Conservation (phyloP, 306 rosid species). For the Datisca glomerata region DNA sequence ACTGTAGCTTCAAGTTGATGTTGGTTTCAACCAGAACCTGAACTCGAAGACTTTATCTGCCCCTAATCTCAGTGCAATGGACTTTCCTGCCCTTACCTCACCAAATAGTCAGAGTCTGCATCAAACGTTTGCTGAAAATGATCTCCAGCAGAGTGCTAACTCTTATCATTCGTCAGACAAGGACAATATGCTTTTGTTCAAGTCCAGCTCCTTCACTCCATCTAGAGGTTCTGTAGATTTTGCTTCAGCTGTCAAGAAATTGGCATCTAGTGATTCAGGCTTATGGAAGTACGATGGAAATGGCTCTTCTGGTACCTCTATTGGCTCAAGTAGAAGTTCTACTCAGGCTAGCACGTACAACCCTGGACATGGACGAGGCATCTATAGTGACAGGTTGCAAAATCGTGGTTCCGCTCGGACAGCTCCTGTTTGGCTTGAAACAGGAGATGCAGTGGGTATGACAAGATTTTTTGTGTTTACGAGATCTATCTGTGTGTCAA, state of each 20-base stretch:
- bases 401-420: slow-evolving; percentile 59
- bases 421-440: slow-evolving; percentile 93
- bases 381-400: slow-evolving; percentile 53
- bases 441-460: slow-evolving; percentile 93
- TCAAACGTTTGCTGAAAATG: slow-evolving; percentile 53
- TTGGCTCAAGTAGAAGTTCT: slow-evolving; percentile 77
- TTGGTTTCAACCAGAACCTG: slow-evolving; percentile 53
- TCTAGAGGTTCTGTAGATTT: slow-evolving; percentile 68
- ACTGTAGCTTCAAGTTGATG: slow-evolving; percentile 89
- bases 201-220: slow-evolving; percentile 54
- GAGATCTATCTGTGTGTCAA: slow-evolving; percentile 23
- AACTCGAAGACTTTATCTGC: slow-evolving; percentile 58
- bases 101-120: slow-evolving; percentile 41
- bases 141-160: slow-evolving; percentile 47
- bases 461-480: slow-evolving; percentile 22
- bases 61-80: slow-evolving; percentile 71
- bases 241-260: slow-evolving; percentile 90
- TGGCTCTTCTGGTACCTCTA: slow-evolving; percentile 56
- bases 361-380: slow-evolving; percentile 56
- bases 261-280: slow-evolving; percentile 88
- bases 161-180: slow-evolving; percentile 55
- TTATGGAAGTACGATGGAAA: slow-evolving; percentile 76
- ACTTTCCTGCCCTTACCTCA: slow-evolving; percentile 69
- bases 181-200: slow-evolving; percentile 61
- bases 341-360: slow-evolving; percentile 43